Conservation (phyloP, 352 stramenopile species). For the Pythium periplocum region DNA sequence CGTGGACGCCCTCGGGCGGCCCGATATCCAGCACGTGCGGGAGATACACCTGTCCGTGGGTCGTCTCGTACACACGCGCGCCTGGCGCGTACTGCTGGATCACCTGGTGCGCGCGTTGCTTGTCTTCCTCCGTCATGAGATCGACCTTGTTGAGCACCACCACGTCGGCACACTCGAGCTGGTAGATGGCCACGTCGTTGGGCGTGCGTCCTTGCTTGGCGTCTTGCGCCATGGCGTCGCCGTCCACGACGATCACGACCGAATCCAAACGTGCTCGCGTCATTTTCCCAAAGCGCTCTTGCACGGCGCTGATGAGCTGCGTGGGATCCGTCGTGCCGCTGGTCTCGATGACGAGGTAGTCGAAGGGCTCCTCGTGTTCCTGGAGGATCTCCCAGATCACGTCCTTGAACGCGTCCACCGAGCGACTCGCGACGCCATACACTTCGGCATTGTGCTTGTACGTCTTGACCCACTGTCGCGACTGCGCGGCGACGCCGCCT, state of each 20-base stretch:
- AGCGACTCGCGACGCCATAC: conserved; percentile 26
- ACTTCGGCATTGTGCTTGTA: conserved; percentile 19
- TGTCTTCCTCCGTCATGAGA: conserved; percentile 32
- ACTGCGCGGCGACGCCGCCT: conserved; percentile 18
- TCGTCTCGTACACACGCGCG: conserved; percentile 63
- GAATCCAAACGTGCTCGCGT: conserved; percentile 71
- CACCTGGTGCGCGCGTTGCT: conserved; percentile 23
- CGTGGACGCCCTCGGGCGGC: conserved; percentile 44
- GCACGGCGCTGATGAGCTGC: conserved; percentile 52
- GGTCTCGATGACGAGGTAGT: conserved; percentile 76
- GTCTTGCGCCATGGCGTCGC: conserved; percentile 55
- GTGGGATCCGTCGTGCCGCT: conserved; percentile 71
- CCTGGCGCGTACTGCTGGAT: conserved; percentile 38
- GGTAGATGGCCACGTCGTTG: conserved; percentile 42
- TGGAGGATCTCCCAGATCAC: conserved; percentile 57
- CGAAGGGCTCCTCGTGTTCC: conserved; percentile 42
- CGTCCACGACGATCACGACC: conserved; percentile 73
- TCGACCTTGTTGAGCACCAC: conserved; percentile 84
- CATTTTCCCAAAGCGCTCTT: conserved; percentile 77
- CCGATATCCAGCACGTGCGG: conserved; percentile 70
- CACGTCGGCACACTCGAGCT: conserved; percentile 69
- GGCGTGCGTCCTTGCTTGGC: conserved; percentile 15
- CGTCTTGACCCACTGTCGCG: conserved; percentile 3
- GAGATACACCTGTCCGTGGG: conserved; percentile 55
- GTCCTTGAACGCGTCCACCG: conserved; percentile 62